Evolutionary conservation across 139 green algal genomes (phyloP).

Genomic region (Asterochloris sp.): DNA sequence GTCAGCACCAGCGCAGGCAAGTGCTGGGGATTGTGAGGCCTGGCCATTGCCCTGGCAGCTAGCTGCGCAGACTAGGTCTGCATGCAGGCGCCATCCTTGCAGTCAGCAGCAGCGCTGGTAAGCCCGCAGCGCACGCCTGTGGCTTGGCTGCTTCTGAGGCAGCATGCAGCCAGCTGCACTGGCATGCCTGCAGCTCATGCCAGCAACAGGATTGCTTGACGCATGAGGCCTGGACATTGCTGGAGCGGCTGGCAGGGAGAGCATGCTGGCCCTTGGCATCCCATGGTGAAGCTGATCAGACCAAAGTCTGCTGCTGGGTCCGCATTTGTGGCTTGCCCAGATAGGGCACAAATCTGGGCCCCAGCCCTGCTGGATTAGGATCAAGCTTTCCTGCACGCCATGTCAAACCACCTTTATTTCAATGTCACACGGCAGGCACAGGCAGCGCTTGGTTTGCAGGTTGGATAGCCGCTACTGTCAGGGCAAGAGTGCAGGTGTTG

Average conservation of each 20-base stretch:
- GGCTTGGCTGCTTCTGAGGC: not conserved
- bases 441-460: too few relatives aligned
- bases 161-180: not conserved
- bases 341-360: too few relatives aligned
- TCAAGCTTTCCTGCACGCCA: too few relatives aligned
- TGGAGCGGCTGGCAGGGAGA: not conserved
- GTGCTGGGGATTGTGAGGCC: not conserved
- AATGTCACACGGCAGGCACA: too few relatives aligned
- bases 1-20: not conserved
- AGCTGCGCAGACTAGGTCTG: not conserved
- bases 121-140: not conserved
- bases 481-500: too few relatives aligned
- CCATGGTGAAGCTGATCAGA: too few relatives aligned
- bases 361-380: too few relatives aligned
- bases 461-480: too few relatives aligned
- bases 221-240: not conserved
- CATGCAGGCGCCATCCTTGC: not conserved
- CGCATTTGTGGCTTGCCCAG: too few relatives aligned
- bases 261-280: too few relatives aligned
- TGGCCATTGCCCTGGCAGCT: not conserved
- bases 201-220: not conserved
- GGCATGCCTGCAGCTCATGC: not conserved
- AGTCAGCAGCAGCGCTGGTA: not conserved
- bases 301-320: too few relatives aligned
- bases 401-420: too few relatives aligned